Base-by-base conservation (phyloP, 495 filamentous ascomycete species). In the Penicillium maclennaniae region DNA sequence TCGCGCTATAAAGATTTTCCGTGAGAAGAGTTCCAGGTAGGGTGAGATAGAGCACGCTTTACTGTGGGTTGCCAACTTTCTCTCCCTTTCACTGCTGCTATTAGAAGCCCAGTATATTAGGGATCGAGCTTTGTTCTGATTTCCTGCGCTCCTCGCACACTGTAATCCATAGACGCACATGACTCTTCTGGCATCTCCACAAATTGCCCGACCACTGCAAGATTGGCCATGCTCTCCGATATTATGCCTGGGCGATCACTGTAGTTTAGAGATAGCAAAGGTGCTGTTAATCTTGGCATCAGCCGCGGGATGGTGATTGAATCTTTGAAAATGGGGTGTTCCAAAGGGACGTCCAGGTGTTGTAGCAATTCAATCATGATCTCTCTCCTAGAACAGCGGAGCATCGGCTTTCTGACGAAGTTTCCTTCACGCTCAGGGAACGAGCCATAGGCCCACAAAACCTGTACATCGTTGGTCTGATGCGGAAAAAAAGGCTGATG, bases 141-240 rank as follows among this genome's bases (percentile, higher is more conserved):
- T 28, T 28, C 26, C 64, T 74, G 66, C 14, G 74, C 74, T 14
- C 61, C 56, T 14, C 72, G 56, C 14, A 77, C 69, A 57, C 66
- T 69, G 55, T 77, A 75, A 48, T 74, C 72, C 44, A 72, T 63
- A n/a, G 58, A 72, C 26, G 70, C 66, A 6, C 67, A 62, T 5
- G 68, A 70, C 55, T 75, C 69, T 17, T 60, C 62, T 26, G 61
- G 54, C 16, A 74, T 68, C 54, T 77, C 72, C 7, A 66, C 68
- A 56, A 69, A 77, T 54, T 77, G 74, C 3, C 74, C 74, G 19
- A 77, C 34, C 3, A 70, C 49, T 1, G 67, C 74, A 8, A 75
- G 16, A 51, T 77, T 77, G 25, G 56, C 65, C 6, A 50, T 61
- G 6, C 49, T 53, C 14, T 62, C 27, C 2, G 69, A 68, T 38